Conservation (phyloP, 768 basidiomycete species). For the Serendipita sp. region DNA sequence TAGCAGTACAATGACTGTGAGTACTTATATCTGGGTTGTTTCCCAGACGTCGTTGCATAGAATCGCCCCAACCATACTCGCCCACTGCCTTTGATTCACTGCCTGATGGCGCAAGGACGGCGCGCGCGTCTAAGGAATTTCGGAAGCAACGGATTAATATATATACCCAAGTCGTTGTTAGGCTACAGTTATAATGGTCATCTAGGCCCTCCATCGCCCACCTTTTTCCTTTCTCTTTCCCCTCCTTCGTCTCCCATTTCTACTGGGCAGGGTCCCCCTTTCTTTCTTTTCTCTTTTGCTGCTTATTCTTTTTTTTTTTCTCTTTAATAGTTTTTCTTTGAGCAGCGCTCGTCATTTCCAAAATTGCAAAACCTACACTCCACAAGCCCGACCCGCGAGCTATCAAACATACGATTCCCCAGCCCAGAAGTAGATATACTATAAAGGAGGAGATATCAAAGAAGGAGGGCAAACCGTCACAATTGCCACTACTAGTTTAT, state of each 20-base stretch:
- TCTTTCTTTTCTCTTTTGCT: background rate
- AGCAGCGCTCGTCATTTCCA: background rate
- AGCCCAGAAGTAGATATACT: background rate
- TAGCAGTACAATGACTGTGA: too few species aligned
- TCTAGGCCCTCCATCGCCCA: background rate
- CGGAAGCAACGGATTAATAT: too few species aligned
- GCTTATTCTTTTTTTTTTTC: background rate
- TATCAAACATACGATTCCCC: background rate
- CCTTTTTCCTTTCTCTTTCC: background rate
- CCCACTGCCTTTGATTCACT: too few species aligned
- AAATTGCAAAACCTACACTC: background rate
- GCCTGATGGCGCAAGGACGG: too few species aligned
- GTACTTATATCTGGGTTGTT: too few species aligned
- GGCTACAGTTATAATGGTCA: background rate
- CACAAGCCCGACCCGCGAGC: background rate
- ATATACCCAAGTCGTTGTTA: too few species aligned
- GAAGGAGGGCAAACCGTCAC: background rate
- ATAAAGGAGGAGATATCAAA: background rate
- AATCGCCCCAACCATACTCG: too few species aligned
- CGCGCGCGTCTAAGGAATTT: too few species aligned
- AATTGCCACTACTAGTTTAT: background rate
- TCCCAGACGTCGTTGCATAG: too few species aligned
- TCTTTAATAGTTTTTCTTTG: background rate
- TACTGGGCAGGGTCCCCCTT: slow-evolving; percentile 3
- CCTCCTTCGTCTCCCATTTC: background rate